Evolutionary conservation across 78 protist species (phyloP).

Genomic region (Cavenderia fasciculata): DNA sequence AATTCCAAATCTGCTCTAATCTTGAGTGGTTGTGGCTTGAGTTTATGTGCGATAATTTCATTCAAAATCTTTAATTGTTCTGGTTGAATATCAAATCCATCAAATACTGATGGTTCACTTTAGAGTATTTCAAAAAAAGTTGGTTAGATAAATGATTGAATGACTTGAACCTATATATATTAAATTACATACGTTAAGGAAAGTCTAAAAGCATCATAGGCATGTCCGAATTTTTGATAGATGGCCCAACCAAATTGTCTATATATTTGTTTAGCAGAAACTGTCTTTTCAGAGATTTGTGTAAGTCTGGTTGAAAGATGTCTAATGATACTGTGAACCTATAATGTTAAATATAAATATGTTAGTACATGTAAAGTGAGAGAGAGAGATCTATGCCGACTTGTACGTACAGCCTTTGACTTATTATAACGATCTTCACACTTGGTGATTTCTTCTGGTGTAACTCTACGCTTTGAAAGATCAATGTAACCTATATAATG

Average conservation of each 20-base stretch:
- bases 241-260: slow-evolving; percentile 93
- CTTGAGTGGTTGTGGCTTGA: slow-evolving; percentile 92
- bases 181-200: slow-evolving; percentile 83
- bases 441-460: slow-evolving; percentile 89
- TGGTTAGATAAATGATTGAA: too few relatives aligned
- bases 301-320: slow-evolving; percentile 85
- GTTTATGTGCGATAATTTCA: slow-evolving; percentile 81
- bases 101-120: slow-evolving; percentile 70
- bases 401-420: slow-evolving; percentile 88
- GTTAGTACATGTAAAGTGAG: too few relatives aligned
- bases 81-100: slow-evolving; percentile 47
- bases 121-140: too few relatives aligned
- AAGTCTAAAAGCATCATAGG: slow-evolving; percentile 94
- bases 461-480: slow-evolving; percentile 96
- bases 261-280: slow-evolving; percentile 77
- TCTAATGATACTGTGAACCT: slow-evolving; percentile 93
- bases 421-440: slow-evolving; percentile 93
- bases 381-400: background rate
- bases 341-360: background rate
- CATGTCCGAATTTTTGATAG: slow-evolving; percentile 88
- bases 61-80: slow-evolving; percentile 63
- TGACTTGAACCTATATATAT: too few relatives aligned
- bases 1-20: slow-evolving; percentile 75
- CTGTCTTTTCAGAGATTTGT: slow-evolving; percentile 13
- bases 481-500: slow-evolving; percentile 95